Percentiles rank a stretch among this genome's conserved stretches.
Evolutionary conservation across 345 rosid genomes (phyloP).

Genomic region (Populus nigra): DNA sequence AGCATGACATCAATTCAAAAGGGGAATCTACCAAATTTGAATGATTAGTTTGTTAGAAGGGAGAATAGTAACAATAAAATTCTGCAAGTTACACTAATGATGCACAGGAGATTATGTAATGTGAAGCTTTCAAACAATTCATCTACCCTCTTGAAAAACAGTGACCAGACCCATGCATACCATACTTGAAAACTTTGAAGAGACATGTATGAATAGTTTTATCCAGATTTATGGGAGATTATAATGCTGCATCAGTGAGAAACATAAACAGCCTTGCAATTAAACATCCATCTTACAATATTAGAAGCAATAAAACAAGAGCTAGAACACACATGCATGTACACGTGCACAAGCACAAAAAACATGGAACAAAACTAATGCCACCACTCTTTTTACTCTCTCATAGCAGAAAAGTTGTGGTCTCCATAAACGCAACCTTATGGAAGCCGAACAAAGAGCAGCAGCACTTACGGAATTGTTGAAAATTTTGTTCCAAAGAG

Average conservation of each 20-base stretch:
- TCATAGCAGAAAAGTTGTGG: no score
- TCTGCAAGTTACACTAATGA: neutral
- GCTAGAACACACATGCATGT: no score
- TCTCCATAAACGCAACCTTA: no score
- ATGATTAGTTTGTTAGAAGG: neutral
- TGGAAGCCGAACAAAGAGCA: neutral
- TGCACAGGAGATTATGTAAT: neutral
- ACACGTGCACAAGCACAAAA: no score
- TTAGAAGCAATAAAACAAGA: neutral
- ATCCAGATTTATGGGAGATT: neutral
- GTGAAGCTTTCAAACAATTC: neutral
- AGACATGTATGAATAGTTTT: neutral
- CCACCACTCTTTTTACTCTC: no score
- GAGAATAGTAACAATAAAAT: neutral
- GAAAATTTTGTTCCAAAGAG: neutral
- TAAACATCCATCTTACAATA: neutral
- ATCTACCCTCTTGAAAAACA: neutral
- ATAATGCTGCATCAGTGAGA: neutral
- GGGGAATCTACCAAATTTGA: neutral
- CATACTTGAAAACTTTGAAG: neutral
- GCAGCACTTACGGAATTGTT: neutral
- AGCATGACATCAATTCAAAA: neutral
- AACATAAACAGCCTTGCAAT: neutral
- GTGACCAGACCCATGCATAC: neutral
- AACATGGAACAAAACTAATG: no score